A percentile compares a stretch with the other conserved stretches of the same genome.
Conservation (phyloP, 768 basidiomycete genomes). For the Piloderma croceum region DNA sequence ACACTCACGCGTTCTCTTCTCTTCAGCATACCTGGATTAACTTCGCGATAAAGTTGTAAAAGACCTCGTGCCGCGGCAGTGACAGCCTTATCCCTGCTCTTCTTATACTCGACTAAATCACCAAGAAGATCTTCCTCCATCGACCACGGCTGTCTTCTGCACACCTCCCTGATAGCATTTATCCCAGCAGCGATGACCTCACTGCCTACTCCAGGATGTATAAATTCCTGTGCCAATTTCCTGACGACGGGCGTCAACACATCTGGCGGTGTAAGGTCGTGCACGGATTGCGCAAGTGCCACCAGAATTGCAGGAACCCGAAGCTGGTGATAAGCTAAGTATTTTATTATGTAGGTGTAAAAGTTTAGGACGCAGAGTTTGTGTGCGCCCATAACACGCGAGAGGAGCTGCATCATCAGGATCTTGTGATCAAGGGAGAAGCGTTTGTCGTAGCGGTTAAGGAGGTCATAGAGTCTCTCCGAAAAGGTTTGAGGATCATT, state of each 20-base stretch:
- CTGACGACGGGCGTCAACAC: conserved; percentile 81
- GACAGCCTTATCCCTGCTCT: conserved; percentile 91
- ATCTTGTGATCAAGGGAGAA: conserved; percentile 97
- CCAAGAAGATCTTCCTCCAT: conserved; percentile 93
- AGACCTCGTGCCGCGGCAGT: conserved; percentile 84
- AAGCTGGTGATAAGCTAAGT: conserved; percentile 87
- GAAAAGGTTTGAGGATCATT: conserved; percentile 94
- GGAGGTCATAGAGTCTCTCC: conserved; percentile 84
- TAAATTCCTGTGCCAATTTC: conserved; percentile 93
- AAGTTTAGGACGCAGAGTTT: conserved; percentile 91
- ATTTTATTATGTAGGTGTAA: conserved; percentile 94
- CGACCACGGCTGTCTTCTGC: conserved; percentile 88
- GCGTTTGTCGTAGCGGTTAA: conserved; percentile 87
- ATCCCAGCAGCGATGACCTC: conserved; percentile 97
- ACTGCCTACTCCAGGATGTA: conserved; percentile 93
- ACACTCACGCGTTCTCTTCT: conserved; percentile 70
- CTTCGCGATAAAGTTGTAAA: conserved; percentile 88
- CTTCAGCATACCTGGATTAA: conserved; percentile 91
- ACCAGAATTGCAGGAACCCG: conserved; percentile 91
- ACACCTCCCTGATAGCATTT: conserved; percentile 94
- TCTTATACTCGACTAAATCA: conserved; percentile 91
- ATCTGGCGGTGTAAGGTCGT: conserved; percentile 93
- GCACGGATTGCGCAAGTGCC: conserved; percentile 88
- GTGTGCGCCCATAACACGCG: conserved; percentile 88
- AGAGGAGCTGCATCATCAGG: conserved; percentile 92